phyloP scores from a whole-genome alignment of 257 asterid genomes.

The Echium plantagineum region DNA sequence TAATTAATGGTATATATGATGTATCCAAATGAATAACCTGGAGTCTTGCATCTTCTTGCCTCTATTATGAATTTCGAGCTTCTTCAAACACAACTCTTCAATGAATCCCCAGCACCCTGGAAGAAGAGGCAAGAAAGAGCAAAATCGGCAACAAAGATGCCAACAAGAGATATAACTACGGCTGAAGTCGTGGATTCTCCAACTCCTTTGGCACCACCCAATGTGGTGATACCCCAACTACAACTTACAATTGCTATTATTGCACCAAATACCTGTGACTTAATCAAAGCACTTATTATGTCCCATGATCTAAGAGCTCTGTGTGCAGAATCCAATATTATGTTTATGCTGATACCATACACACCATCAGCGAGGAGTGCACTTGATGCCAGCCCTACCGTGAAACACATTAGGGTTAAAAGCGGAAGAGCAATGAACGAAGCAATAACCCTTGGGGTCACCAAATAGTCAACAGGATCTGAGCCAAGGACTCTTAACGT shows the following conservation, averaged over 20 bases:
- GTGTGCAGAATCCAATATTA: slow-evolving; percentile 76
- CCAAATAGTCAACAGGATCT: slow-evolving; percentile 75
- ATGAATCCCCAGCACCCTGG: slow-evolving; percentile 89
- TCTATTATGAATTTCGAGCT: not conserved
- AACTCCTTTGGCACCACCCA: slow-evolving; percentile 95
- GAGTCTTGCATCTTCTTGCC: not conserved
- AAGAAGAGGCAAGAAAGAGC: slow-evolving; percentile 73
- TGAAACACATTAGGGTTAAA: slow-evolving; percentile 74
- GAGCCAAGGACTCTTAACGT: slow-evolving; percentile 84
- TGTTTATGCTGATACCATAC: slow-evolving; percentile 76
- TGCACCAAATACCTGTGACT: slow-evolving; percentile 72
- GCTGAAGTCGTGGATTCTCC: slow-evolving; percentile 96
- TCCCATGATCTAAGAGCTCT: slow-evolving; percentile 85
- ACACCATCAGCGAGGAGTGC: slow-evolving; percentile 68
- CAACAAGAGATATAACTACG: slow-evolving; percentile 83
- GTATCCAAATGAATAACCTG: not conserved
- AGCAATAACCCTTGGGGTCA: slow-evolving; percentile 81
- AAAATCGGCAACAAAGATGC: slow-evolving; percentile 79
- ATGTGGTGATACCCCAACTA: slow-evolving; percentile 92
- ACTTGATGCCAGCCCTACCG: slow-evolving; percentile 85
- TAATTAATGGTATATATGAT: too few species aligned
- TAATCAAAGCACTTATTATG: slow-evolving; percentile 78
- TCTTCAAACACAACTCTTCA: slow-evolving; percentile 23
- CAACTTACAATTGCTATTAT: slow-evolving; percentile 88
- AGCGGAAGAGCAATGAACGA: slow-evolving; percentile 65